phyloP scores from a whole-genome alignment of 2,329 filamentous ascomycete genomes.

The Microdochium paspali region DNA sequence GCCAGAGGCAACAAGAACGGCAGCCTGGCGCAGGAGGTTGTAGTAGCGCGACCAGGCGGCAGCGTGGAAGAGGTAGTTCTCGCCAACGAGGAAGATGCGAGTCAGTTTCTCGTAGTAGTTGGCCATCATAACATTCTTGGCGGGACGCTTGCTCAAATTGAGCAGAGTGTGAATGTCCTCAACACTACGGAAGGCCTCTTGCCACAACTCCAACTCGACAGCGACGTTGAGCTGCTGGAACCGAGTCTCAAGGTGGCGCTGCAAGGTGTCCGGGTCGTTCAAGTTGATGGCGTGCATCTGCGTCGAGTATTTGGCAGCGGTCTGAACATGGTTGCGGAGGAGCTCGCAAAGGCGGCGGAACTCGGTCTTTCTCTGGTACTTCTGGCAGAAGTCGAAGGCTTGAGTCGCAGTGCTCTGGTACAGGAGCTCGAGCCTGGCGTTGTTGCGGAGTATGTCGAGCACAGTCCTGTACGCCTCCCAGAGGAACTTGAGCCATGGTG shows the following conservation, averaged over 20 bases:
- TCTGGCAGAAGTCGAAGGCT: slow-evolving; percentile 97
- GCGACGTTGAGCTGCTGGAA: slow-evolving; percentile 98
- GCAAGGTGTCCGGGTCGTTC: slow-evolving; percentile 92
- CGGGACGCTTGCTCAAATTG: slow-evolving; percentile 92
- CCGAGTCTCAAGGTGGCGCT: slow-evolving; percentile 93
- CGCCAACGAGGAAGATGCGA: slow-evolving; percentile 94
- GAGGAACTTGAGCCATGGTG: slow-evolving; percentile 97
- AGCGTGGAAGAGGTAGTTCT: slow-evolving; percentile 99
- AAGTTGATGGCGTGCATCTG: slow-evolving; percentile 99
- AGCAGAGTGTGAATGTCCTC: slow-evolving; percentile 98
- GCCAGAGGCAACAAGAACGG: slow-evolving; percentile 70
- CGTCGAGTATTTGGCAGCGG: slow-evolving; percentile 95
- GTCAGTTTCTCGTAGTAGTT: slow-evolving; percentile 99
- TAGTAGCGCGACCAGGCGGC: slow-evolving; percentile 97
- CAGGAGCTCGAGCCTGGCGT: slow-evolving; percentile 91
- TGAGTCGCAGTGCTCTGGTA: slow-evolving; percentile 98
- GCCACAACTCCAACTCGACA: slow-evolving; percentile 96
- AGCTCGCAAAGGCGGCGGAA: slow-evolving; percentile 98
- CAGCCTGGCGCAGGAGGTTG: slow-evolving; percentile 87
- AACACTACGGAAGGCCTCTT: slow-evolving; percentile 98
- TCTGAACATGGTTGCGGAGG: slow-evolving; percentile 96
- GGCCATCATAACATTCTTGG: slow-evolving; percentile 99
- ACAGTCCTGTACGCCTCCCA: slow-evolving; percentile 99
- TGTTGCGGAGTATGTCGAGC: slow-evolving; percentile 97
- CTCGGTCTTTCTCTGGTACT: slow-evolving; percentile 97